These are phyloP conservation scores for Trichoderma brevicompactum DNA, from an alignment of 2,329 filamentous ascomycete genomes.

Conservation along the genomic window DNA sequence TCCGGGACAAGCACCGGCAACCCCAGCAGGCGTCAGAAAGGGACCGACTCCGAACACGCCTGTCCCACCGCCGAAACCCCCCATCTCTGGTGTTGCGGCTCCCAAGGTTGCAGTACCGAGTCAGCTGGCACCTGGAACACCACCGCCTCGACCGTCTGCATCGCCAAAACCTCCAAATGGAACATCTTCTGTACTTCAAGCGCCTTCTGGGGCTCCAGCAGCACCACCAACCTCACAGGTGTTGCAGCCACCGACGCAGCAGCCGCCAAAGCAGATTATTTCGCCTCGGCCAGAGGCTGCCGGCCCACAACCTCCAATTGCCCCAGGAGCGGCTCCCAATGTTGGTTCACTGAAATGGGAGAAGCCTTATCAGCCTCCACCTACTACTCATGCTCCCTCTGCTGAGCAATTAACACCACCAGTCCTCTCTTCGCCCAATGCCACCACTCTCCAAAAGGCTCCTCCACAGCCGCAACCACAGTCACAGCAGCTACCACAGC, in stretches of 20 bases:
- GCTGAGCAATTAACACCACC: conserved; percentile 36
- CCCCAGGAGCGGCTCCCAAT: conserved; percentile 34
- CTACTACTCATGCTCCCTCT: conserved; percentile 35
- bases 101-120: conserved; percentile 38
- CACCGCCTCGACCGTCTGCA: conserved; percentile 38
- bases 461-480: conserved; percentile 32
- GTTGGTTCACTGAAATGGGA: conserved; percentile 47
- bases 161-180: conserved; percentile 40
- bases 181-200: conserved; percentile 44
- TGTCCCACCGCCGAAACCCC: conserved; percentile 44
- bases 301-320: conserved; percentile 38
- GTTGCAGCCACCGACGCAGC: conserved; percentile 40
- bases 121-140: conserved; percentile 37
- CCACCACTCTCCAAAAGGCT: conserved; percentile 34
- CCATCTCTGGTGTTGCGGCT: conserved; percentile 32
- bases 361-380: conserved; percentile 47
- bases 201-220: conserved; percentile 40
- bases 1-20: conserved; percentile 31
- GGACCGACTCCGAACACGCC: conserved; percentile 41
- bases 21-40: conserved; percentile 37
- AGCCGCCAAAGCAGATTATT: conserved; percentile 40
- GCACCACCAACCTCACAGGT: conserved; percentile 40
- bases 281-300: conserved; percentile 42
- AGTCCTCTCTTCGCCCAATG: conserved; percentile 32
- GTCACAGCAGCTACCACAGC: conserved; percentile 34